Conservation (phyloP, 768 basidiomycete genomes). For the Serendipita sp. region DNA sequence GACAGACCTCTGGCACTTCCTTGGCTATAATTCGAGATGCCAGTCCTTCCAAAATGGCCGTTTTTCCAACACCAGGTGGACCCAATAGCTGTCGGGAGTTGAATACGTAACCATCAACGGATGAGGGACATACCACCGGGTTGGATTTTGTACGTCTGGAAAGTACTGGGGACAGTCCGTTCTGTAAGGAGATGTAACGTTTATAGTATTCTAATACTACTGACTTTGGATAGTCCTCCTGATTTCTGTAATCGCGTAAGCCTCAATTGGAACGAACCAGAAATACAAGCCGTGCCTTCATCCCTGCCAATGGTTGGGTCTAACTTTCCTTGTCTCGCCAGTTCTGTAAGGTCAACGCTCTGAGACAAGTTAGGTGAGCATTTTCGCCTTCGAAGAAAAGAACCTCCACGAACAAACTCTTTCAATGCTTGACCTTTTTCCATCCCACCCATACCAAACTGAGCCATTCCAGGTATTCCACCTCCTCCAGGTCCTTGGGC, state of each 20-base stretch:
- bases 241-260: constrained; percentile 39
- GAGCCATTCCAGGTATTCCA: constrained; percentile 1
- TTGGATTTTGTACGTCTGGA: constrained; percentile 85
- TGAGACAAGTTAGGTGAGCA: constrained; percentile 16
- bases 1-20: constrained; percentile 73
- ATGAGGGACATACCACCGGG: constrained; percentile 46
- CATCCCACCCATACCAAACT: constrained; percentile 6
- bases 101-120: not conserved
- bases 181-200: not conserved
- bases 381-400: not conserved
- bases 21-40: constrained; percentile 73
- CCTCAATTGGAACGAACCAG: not conserved
- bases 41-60: constrained; percentile 79
- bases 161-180: constrained; percentile 32
- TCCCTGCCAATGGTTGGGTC: constrained; percentile 85
- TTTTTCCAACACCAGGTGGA: constrained; percentile 84
- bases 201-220: not conserved
- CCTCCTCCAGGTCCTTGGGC: constrained; percentile 6
- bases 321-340: constrained; percentile 69
- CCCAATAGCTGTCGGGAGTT: constrained; percentile 46
- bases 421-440: constrained; percentile 74
- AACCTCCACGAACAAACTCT: constrained; percentile 39
- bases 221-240: constrained; percentile 72
- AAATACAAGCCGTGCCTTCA: constrained; percentile 34
- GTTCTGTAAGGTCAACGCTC: constrained; percentile 72